Evolutionary conservation across 2,329 filamentous ascomycete species (phyloP), one percentile per base, ranked within the genome.

Genomic region (Calonectria multiphialidica): DNA sequence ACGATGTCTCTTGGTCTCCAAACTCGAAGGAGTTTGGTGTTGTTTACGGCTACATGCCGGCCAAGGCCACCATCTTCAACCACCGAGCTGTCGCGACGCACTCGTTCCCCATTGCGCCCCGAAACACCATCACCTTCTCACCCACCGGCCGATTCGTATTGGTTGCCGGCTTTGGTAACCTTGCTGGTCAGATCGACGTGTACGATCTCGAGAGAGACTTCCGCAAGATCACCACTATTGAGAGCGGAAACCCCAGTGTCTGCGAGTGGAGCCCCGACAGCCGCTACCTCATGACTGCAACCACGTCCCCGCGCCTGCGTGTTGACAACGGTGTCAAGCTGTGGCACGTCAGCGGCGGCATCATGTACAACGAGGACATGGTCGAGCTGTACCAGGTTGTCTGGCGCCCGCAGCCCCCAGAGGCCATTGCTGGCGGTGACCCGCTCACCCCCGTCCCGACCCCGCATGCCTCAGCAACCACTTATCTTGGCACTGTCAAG

Each of bases 241-340:
- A 98, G 86, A 96, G 95, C 68, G 95, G 95, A 81, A 99, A 98
- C 84, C 94, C 97, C 64, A 98, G 95, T 81, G 93, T 98, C 74
- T 99, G 97, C 87, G 93, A 97, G 82, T 99, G 97, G 97, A 98
- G 95, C 80, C 95, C 97, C 7, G 97, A 99, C 83, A 97, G 96
- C 79, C 94, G 93, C 81, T 97, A 96, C 83, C 96, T 99, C 82
- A 90, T 99, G 87, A 98, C 97, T 49, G 97, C 97, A n/a, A 99
- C 96, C 23, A 98, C 96, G 16, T 98, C 95, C 77, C 97, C 97
- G 6, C 93, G 97, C 75, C 91, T 99, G 71, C 94, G 97, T 77
- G 97, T 99, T 50, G 97, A 99, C 87, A 99, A 99, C 80, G 97
- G 96, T 72, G 90, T 99, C 78, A 96, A 96, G 82, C 90, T 99